A percentile compares a stretch with the other conserved stretches of the same genome.
Conservation (phyloP, 306 rosid genomes). For the Betula pendula region DNA sequence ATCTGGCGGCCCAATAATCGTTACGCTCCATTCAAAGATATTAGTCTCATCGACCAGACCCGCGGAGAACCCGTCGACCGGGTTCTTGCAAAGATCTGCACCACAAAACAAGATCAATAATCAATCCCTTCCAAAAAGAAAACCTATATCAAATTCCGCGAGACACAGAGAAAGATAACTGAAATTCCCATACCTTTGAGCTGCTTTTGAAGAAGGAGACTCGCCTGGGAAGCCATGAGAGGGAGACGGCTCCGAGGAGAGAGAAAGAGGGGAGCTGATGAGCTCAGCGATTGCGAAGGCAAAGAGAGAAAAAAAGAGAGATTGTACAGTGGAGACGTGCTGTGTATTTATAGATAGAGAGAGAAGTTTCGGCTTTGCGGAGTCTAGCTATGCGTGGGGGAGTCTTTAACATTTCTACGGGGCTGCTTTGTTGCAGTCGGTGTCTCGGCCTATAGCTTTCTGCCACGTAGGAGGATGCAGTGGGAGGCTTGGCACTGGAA, state of each 20-base stretch:
- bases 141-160: background rate
- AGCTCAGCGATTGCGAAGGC: background rate
- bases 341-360: conserved; percentile 29
- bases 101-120: conserved; percentile 12
- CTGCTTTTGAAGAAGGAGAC: conserved; percentile 95
- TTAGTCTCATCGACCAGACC: conserved; percentile 88
- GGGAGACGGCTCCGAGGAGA: conserved; percentile 12
- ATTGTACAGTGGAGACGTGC: conserved; percentile 25
- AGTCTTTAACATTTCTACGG: background rate
- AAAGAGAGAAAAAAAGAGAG: background rate
- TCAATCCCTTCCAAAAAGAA: conserved; percentile 27
- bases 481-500: background rate
- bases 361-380: conserved; percentile 29
- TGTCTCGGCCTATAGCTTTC: accelerated
- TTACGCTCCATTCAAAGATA: conserved; percentile 98
- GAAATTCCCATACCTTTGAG: conserved; percentile 62
- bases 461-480: background rate
- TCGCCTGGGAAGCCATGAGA: conserved; percentile 82
- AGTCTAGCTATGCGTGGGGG: conserved; percentile 6
- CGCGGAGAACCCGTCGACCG: conserved; percentile 95
- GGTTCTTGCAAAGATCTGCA: conserved; percentile 93
- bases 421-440: no score
- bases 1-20: conserved; percentile 98
- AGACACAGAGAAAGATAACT: background rate
- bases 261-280: background rate